These are phyloP conservation scores for Linaria vulgaris DNA, from an alignment of 257 asterid genomes.

Conservation along the genomic window DNA sequence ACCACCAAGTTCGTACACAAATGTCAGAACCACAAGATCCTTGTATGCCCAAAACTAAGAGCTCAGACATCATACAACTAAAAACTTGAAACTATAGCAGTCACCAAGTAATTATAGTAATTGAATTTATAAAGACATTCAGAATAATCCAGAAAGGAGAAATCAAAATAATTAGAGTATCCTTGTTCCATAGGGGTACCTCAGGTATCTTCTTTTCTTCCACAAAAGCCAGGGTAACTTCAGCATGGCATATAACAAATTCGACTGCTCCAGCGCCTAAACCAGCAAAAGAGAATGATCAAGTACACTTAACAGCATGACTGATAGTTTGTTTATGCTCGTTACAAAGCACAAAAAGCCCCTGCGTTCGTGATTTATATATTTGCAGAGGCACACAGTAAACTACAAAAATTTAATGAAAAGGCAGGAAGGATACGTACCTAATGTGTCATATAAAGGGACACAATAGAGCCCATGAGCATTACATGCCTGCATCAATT, in stretches of 20 bases:
- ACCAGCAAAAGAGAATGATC: conserved; percentile 28
- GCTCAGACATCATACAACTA: too few species aligned
- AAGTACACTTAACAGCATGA: conserved; percentile 14
- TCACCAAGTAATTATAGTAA: background rate
- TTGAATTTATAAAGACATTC: background rate
- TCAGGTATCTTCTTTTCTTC: conserved; percentile 89
- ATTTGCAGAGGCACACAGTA: conserved; percentile 16
- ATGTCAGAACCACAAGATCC: too few species aligned
- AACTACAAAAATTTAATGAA: conserved; percentile 16
- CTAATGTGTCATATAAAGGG: conserved; percentile 93
- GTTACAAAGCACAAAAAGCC: conserved; percentile 24
- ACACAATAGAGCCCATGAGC: conserved; percentile 93
- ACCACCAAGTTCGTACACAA: conserved; percentile 8
- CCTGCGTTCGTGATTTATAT: conserved; percentile 16
- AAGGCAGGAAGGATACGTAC: conserved; percentile 40
- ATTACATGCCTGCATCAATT: conserved; percentile 84
- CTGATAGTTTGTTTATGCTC: conserved; percentile 16
- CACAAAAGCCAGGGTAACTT: conserved; percentile 77
- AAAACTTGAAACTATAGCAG: background rate
- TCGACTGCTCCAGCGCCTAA: conserved; percentile 96
- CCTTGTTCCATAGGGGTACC: conserved; percentile 40
- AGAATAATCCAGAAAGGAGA: conserved; percentile 4
- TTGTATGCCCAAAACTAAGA: too few species aligned
- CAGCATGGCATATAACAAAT: conserved; percentile 93
- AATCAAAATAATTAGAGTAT: conserved; percentile 15